phyloP scores from a whole-genome alignment of 2,329 filamentous ascomycete species.

The Shiraia bambusicola region DNA sequence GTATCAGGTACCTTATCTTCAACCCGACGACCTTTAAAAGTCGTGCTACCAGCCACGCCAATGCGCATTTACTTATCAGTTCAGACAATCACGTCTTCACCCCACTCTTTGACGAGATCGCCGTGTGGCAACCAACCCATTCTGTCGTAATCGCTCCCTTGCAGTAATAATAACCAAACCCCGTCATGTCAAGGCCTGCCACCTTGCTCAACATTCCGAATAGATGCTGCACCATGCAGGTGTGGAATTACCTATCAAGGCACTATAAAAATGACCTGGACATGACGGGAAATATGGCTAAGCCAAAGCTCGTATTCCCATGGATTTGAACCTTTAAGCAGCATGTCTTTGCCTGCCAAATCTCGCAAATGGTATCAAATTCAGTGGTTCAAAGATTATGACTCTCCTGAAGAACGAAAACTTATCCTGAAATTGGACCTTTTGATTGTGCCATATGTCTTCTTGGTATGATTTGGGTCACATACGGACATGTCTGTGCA shows the following conservation, averaged over 20 bases:
- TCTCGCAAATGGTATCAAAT: constrained; percentile 30
- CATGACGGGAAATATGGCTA: neutral
- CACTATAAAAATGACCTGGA: neutral
- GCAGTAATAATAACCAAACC: neutral
- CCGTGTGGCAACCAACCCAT: constrained; percentile 10
- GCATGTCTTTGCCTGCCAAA: constrained; percentile 10
- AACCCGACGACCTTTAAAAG: constrained; percentile 8
- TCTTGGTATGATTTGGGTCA: constrained; percentile 57
- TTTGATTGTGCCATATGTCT: constrained; percentile 58
- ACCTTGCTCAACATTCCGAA: too few relatives aligned
- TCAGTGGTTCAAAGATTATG: constrained; percentile 41
- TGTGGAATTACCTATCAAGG: too few relatives aligned
- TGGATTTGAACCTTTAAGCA: neutral
- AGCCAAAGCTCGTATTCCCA: neutral
- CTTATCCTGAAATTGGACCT: constrained; percentile 59
- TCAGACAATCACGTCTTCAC: constrained; percentile 38
- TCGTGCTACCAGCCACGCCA: neutral
- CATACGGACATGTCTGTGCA: constrained; percentile 22
- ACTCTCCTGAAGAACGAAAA: constrained; percentile 53
- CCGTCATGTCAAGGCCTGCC: neutral
- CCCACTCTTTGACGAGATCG: constrained; percentile 33
- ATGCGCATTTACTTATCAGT: too few relatives aligned
- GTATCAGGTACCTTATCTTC: too few relatives aligned
- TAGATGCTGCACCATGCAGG: too few relatives aligned
- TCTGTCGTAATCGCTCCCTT: constrained; percentile 18